These are phyloP conservation scores for Albophoma yamanashiensis DNA, from an alignment of 2,329 filamentous ascomycete genomes.

Conservation along the genomic window DNA sequence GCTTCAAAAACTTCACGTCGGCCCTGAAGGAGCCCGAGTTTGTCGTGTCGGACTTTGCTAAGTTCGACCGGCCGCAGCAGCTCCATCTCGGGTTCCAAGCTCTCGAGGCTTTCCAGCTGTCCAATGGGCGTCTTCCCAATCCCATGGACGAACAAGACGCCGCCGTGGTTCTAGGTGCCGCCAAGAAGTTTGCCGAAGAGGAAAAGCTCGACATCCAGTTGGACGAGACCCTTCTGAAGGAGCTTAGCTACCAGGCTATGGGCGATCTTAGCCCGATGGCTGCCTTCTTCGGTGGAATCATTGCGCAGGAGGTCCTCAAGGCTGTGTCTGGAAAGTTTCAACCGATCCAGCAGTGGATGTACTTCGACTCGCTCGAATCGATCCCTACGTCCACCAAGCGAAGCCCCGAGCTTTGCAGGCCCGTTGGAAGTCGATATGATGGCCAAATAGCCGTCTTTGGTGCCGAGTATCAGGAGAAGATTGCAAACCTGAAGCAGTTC, in stretches of 20 bases:
- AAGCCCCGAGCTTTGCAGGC: slow-evolving; percentile 81
- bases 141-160: slow-evolving; percentile 83
- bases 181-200: slow-evolving; percentile 62
- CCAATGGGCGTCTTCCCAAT: slow-evolving; percentile 64
- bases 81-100: slow-evolving; percentile 90
- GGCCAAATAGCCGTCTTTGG: slow-evolving; percentile 97
- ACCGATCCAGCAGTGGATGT: slow-evolving; percentile 91
- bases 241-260: slow-evolving; percentile 87
- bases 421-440: slow-evolving; percentile 78
- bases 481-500: slow-evolving; percentile 84
- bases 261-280: slow-evolving; percentile 89
- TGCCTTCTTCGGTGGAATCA: slow-evolving; percentile 87
- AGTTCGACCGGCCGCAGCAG: slow-evolving; percentile 89
- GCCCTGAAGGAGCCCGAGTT: slow-evolving; percentile 82
- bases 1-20: slow-evolving; percentile 73
- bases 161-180: slow-evolving; percentile 61
- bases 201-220: slow-evolving; percentile 61
- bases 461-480: slow-evolving; percentile 85
- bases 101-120: slow-evolving; percentile 72
- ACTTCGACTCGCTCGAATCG: slow-evolving; percentile 97
- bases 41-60: slow-evolving; percentile 89
- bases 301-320: slow-evolving; percentile 92
- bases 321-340: slow-evolving; percentile 96
- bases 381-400: slow-evolving; percentile 65
- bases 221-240: slow-evolving; percentile 84